Evolutionary conservation across 768 basidiomycete genomes (phyloP).

Genomic region (Gautieria morchelliformis): DNA sequence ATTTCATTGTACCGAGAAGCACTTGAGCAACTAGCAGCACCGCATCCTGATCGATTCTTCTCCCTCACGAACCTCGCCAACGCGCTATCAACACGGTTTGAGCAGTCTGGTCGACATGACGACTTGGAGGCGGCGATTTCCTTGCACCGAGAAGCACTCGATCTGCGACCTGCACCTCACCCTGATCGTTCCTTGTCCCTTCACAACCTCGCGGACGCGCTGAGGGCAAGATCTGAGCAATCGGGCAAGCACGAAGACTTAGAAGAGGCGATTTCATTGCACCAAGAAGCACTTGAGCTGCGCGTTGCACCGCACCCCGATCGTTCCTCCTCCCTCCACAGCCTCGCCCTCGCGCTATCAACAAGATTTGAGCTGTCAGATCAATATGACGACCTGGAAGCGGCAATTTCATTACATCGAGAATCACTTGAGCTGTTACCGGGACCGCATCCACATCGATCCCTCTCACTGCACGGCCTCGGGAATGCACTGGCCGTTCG

Average conservation of each 20-base stretch:
- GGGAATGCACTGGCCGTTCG: conserved; percentile 19
- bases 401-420: conserved; percentile 19
- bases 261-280: conserved; percentile 17
- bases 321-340: conserved; percentile 7
- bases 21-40: conserved; percentile 8
- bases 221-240: conserved; percentile 19
- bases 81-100: conserved; percentile 14
- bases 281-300: conserved; percentile 8
- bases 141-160: conserved; percentile 13
- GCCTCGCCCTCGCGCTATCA: conserved; percentile 12
- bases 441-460: conserved; percentile 11
- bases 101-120: conserved; percentile 17
- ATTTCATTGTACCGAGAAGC: conserved; percentile 10
- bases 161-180: conserved; percentile 9
- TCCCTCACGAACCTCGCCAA: conserved; percentile 13
- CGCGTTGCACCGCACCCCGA: conserved; percentile 13
- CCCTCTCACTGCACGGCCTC: conserved; percentile 18
- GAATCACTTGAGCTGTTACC: not conserved
- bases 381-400: conserved; percentile 16
- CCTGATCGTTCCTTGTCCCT: conserved; percentile 12
- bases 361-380: conserved; percentile 20
- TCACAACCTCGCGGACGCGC: conserved; percentile 20
- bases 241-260: conserved; percentile 18
- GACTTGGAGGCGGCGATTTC: conserved; percentile 20
- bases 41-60: not conserved